Base-by-base conservation (phyloP, 2,329 filamentous ascomycete genomes). In the Trematosphaeria pertusa region DNA sequence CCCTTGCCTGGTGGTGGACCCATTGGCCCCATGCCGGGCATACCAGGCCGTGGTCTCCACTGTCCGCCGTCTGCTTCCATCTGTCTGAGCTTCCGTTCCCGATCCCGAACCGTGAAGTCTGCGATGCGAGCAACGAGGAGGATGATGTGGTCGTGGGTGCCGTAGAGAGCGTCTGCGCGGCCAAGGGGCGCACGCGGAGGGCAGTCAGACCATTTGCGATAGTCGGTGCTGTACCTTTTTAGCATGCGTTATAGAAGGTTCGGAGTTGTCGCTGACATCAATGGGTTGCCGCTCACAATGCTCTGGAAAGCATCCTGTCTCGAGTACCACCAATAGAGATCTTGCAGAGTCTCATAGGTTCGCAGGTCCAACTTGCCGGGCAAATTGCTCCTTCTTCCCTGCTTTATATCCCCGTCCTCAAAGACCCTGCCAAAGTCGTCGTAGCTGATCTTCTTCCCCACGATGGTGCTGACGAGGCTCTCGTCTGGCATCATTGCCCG, bases 221-320 rank as follows among this genome's bases (percentile, higher is more conserved):
- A 95, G 33, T 91, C 86, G 78, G 95, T 85, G 51, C 91, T 95
- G 40, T 6, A 11, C 32, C 6, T 8, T 48, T 41, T 72, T 43
- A 75, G 67, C 39, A 17, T 8, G 3, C 15, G 11, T 10, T 31
- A n/a, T 14, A 35, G 19, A 26, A 11, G 10, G 3, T 7, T 5
- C 14, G n/a, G 9, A n/a, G 18, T 6, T 2, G 3, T 15, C 18
- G 81, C 91, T 81, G 77, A 96, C 91, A 97, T 87, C 36, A 95
- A 77, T 52, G 82, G 82, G 32, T 93, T 92, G 7, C 91, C 93
- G 57, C 92, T 94, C 18, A 97, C 77, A 50, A 97, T 84, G 66
- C 89, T 91, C 69, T 97, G 93, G 59, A 93, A 95, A 7, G 89
- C 85, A 69, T 97, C 94, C 78, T 97, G 94, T 71, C 96, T 96